Evolutionary conservation across 192 early-diverging fungal species (phyloP).

Genomic region (Coemansia sp.): DNA sequence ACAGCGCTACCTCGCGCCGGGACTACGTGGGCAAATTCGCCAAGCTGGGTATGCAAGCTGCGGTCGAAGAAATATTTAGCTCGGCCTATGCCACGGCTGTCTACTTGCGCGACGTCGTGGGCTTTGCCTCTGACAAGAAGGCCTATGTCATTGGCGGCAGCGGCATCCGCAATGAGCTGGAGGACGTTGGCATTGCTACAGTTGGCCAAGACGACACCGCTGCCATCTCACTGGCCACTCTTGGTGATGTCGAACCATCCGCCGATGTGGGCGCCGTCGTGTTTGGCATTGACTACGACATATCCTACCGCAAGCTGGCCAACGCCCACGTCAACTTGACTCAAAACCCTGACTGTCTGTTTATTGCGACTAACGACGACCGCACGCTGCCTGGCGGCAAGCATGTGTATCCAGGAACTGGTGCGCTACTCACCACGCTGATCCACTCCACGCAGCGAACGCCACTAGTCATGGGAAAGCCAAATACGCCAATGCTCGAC

Average conservation of each 20-base stretch:
- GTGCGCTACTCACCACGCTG: slow-evolving; percentile 78
- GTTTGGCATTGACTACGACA: slow-evolving; percentile 88
- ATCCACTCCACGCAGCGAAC: slow-evolving; percentile 72
- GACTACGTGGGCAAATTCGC: slow-evolving; percentile 84
- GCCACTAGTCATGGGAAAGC: slow-evolving; percentile 93
- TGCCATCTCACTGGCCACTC: slow-evolving; percentile 57
- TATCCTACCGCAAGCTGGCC: slow-evolving; percentile 93
- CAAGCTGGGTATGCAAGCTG: slow-evolving; percentile 77
- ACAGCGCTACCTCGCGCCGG: slow-evolving; percentile 86
- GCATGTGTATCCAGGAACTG: slow-evolving; percentile 78
- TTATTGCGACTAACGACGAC: slow-evolving; percentile 94
- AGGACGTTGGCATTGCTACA: slow-evolving; percentile 71
- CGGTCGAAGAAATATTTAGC: slow-evolving; percentile 86
- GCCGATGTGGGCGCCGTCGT: slow-evolving; percentile 86
- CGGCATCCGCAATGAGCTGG: slow-evolving; percentile 88
- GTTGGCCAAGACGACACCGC: slow-evolving; percentile 61
- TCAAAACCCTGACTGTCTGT: slow-evolving; percentile 69
- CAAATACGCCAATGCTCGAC: slow-evolving; percentile 92
- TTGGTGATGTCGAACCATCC: slow-evolving; percentile 64
- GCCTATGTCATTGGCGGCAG: slow-evolving; percentile 90
- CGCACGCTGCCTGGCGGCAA: slow-evolving; percentile 83
- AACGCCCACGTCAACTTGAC: slow-evolving; percentile 87
- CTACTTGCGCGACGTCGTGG: slow-evolving; percentile 82
- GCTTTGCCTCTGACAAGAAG: slow-evolving; percentile 86
- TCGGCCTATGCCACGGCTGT: slow-evolving; percentile 92